Conservation (phyloP, 805 yeast genomes). For the Myxozyma mucilagina region DNA sequence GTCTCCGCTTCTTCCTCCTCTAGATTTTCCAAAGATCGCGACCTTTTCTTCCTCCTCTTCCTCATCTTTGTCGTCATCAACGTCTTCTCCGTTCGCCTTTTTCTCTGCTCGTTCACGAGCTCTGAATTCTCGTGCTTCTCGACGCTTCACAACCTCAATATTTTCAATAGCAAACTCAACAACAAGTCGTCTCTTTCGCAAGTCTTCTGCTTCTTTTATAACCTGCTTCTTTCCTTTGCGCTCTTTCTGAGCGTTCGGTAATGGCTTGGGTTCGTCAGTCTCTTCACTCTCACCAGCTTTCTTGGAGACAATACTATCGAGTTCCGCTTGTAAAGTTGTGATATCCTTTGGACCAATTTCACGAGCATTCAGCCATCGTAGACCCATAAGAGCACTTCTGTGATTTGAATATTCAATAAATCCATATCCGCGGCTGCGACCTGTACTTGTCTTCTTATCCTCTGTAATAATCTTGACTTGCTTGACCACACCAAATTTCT, state of each 20-base stretch:
- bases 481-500: conserved; percentile 84
- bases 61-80: not conserved
- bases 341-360: conserved; percentile 50
- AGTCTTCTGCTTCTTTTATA: conserved; percentile 34
- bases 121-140: conserved; percentile 55
- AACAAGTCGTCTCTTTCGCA: conserved; percentile 70
- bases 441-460: conserved; percentile 86
- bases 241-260: conserved; percentile 18
- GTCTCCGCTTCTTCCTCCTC: not conserved
- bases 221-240: not conserved
- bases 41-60: conserved; percentile 4
- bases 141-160: conserved; percentile 88
- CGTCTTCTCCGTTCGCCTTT: not conserved
- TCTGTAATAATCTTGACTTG: conserved; percentile 94
- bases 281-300: conserved; percentile 35
- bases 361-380: conserved; percentile 96
- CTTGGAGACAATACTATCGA: conserved; percentile 43
- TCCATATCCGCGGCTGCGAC: conserved; percentile 96
- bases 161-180: conserved; percentile 96
- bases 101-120: not conserved
- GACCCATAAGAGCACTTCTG: conserved; percentile 88
- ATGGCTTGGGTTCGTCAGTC: conserved; percentile 35
- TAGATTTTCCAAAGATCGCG: not conserved
- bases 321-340: conserved; percentile 42
- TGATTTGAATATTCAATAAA: conserved; percentile 92